phyloP scores from a whole-genome alignment of 352 stramenopile genomes.

The Phytophthora melonis region DNA sequence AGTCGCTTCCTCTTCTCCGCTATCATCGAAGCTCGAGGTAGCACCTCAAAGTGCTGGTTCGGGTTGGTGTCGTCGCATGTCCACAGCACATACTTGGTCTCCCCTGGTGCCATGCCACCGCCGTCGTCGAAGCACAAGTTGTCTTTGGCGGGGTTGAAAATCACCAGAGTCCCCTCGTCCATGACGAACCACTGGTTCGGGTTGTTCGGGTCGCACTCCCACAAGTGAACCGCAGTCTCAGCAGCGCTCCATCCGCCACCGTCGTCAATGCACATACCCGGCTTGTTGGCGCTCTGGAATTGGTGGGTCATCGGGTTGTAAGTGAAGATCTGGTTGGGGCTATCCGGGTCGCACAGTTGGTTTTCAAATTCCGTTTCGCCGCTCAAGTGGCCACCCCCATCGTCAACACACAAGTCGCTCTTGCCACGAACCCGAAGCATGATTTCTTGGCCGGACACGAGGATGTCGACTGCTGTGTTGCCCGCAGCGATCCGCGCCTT shows the following conservation, averaged over 20 bases:
- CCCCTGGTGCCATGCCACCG: slow-evolving; percentile 10
- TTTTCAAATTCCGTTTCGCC: slow-evolving; percentile 30
- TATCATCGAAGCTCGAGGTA: slow-evolving; percentile 20
- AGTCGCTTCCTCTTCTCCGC: slow-evolving; percentile 23
- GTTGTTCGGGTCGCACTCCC: slow-evolving; percentile 19
- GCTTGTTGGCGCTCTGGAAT: slow-evolving; percentile 10
- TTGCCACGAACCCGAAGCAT: slow-evolving; percentile 37
- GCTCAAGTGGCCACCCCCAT: slow-evolving; percentile 31
- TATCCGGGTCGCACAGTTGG: slow-evolving; percentile 36
- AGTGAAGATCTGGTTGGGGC: slow-evolving; percentile 46
- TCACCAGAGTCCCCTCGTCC: slow-evolving; percentile 32
- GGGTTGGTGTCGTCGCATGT: slow-evolving; percentile 13
- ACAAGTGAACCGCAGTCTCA: slow-evolving; percentile 11
- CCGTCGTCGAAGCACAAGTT: slow-evolving; percentile 48
- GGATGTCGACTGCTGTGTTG: slow-evolving; percentile 16
- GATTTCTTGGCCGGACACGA: slow-evolving; percentile 30
- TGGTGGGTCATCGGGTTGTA: slow-evolving; percentile 30
- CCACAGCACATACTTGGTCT: slow-evolving; percentile 14
- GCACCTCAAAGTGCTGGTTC: slow-evolving; percentile 52
- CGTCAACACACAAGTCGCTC: slow-evolving; percentile 44
- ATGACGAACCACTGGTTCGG: slow-evolving; percentile 32
- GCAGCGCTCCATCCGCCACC: slow-evolving; percentile 13
- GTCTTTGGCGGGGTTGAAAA: slow-evolving; percentile 33
- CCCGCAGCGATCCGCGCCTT: slow-evolving; percentile 22
- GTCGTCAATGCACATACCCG: slow-evolving; percentile 18